Base-by-base conservation (phyloP, 1,284 basidiomycete species). In the Cutaneotrichosporon cavernicola region DNA sequence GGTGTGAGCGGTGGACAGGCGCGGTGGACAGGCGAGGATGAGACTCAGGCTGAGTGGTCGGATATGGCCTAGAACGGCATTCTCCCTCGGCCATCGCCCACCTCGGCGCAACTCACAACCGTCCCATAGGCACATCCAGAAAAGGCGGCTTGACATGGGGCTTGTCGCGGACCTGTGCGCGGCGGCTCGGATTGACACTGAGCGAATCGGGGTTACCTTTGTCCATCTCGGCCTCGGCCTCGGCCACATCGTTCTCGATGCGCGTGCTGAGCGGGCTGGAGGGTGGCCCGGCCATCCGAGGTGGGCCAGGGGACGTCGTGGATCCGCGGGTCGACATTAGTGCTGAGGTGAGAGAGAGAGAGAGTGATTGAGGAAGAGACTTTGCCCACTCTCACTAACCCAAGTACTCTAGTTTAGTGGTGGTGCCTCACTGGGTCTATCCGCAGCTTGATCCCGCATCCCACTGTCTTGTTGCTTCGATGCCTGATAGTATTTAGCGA, bases 141-240 rank as follows among this genome's bases (percentile, higher is more conserved):
- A 81, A 73, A 30, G 79, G 79, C 13, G 79, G 79, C 61, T 81
- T 78, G 58, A 81, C 74, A 4, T 68, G 11, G 10, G 79, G 77
- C 61, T 76, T 73, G 62, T 76, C 47, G 8, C 64, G 62, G 5
- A 79, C 75, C 62, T 74, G 74, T 60, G 76, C 76, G 47, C 55
- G 65, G 7, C 76, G 71, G 61, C 74, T 69, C 10, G 68, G 58
- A 8, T 72, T 70, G 30, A 56, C 30, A 21, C 36, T 43, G 14
- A 56, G 36, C 21, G 38, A 43, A 14, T 53, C 30, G 16, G 43
- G 43, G 43, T 53, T 30, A 2, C 26, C 26, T 21, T 50, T 1
- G 22, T 26, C 49, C 5, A 22, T 22, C 49, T 50, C 14, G 18
- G 16, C 16, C 43, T 46, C 5, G 7, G 16, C 43, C 43, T 18